Evolutionary conservation across 2,329 filamentous ascomycete genomes (phyloP).

Genomic region (Exophiala viscosa): DNA sequence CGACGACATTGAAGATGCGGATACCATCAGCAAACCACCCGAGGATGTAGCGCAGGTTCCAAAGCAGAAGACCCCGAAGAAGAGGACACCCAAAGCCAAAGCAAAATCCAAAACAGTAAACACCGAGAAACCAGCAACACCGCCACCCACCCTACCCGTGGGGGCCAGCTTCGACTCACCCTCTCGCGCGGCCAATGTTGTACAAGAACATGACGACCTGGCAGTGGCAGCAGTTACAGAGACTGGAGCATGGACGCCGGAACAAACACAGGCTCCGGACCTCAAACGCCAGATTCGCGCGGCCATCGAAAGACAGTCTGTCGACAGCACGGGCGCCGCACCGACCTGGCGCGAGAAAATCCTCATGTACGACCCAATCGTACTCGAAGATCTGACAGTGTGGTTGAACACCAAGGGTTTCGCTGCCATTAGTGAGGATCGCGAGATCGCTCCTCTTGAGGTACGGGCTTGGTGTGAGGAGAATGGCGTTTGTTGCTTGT

Average conservation of each 20-base stretch:
- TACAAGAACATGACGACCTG: background rate
- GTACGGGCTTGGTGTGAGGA: conserved; percentile 89
- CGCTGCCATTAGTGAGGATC: conserved; percentile 60
- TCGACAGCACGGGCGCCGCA: conserved; percentile 37
- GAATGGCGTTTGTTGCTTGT: conserved; percentile 79
- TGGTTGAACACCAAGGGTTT: conserved; percentile 77
- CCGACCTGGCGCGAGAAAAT: conserved; percentile 89
- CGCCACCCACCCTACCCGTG: conserved; percentile 8
- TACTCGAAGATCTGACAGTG: conserved; percentile 75
- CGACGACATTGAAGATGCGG: conserved; percentile 20
- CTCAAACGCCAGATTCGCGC: background rate
- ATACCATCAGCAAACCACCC: conserved; percentile 1
- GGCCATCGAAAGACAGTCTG: conserved; percentile 31
- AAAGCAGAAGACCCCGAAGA: conserved; percentile 1
- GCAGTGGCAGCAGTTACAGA: background rate
- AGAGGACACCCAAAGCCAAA: background rate
- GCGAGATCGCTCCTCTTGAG: conserved; percentile 59
- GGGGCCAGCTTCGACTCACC: conserved; percentile 1
- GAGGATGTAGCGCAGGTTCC: background rate
- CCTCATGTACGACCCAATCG: conserved; percentile 84
- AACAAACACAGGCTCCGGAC: conserved; percentile 5
- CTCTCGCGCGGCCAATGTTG: no score
- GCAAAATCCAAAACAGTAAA: background rate
- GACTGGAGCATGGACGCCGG: conserved; percentile 3
- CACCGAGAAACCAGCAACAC: conserved; percentile 3